phyloP scores from a whole-genome alignment of 192 early-diverging fungal genomes.

The Chytriomyces hyalinus region DNA sequence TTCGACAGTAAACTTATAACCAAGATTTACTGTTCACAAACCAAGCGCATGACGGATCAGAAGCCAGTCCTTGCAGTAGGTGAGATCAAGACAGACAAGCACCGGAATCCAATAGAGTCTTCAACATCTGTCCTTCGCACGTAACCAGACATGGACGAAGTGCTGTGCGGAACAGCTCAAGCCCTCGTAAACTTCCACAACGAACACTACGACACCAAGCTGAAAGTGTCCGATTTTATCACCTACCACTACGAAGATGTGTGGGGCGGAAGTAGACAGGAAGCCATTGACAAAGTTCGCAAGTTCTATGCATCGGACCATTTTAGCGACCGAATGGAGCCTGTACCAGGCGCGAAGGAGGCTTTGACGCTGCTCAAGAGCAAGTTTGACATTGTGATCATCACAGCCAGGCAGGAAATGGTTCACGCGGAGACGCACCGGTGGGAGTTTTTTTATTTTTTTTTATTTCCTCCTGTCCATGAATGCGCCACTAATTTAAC shows the following conservation, averaged over 20 bases:
- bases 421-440: conserved; percentile 61
- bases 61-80: conserved; percentile 24
- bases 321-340: conserved; percentile 55
- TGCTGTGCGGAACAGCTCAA: conserved; percentile 54
- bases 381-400: conserved; percentile 58
- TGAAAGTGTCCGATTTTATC: conserved; percentile 53
- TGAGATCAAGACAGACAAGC: neutral
- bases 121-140: neutral
- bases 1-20: no score
- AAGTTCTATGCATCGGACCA: conserved; percentile 60
- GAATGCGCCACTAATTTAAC: neutral
- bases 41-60: neutral
- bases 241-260: conserved; percentile 56
- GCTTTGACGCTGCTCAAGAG: conserved; percentile 61
- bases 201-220: conserved; percentile 52
- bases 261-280: neutral
- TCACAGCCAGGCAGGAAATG: conserved; percentile 64
- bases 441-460: neutral
- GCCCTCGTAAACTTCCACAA: conserved; percentile 64
- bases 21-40: no score
- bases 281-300: conserved; percentile 55
- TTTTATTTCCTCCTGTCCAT: neutral
- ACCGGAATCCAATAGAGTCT: neutral
- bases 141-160: conserved; percentile 56
- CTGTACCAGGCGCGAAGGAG: conserved; percentile 57